Base-by-base conservation (phyloP, 1,284 basidiomycete species). In the Cystobasidium sp. region DNA sequence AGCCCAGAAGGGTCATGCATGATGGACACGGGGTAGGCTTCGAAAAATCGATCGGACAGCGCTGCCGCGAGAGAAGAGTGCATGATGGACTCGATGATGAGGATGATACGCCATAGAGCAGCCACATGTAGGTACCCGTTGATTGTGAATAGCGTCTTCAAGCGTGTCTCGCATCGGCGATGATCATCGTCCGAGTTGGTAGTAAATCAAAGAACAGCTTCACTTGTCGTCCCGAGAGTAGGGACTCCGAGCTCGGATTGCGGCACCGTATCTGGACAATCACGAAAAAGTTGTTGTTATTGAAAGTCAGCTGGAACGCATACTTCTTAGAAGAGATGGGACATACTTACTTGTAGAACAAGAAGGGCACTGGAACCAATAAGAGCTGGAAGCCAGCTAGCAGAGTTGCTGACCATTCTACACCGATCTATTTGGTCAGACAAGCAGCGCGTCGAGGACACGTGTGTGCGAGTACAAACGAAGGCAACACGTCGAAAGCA, bases 341-440 rank as follows among this genome's bases (percentile, higher is more conserved):
- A 18, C 6, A n/a, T 31, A n/a, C 64, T n/a, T 49, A 70, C 63
- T 56, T 68, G 22, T 69, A 65, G 49, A 83, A 78, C 0, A 80
- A 18, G 63, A 82, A 82, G 0, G 82, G 82, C 9, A 83, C 77
- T 0, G 82, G 82, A 1, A 79, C 74, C 76, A 83, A 77, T 18
- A 80, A 46, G 1, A 82, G 75, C 64, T 81, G 79, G 20, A 82
- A 56, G 24, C 78, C 80, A 3, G 79, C 82, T 0, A 83, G 78
- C 14, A 83, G 55, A 0, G 80, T 79, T 4, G 78, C 78, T 0
- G 80, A 81, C 79, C 81, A 82, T 39, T 78, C 75, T 12, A 81
- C 78, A 37, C 78, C 80, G 18, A 82, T 62, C 44, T 68, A 61
- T 18, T 75, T n/a, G 64, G 68, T 31, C 31, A 31, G 80, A 75